These are phyloP conservation scores for Filobasidium wieringae DNA, from an alignment of 768 basidiomycete species.

Conservation along the genomic window DNA sequence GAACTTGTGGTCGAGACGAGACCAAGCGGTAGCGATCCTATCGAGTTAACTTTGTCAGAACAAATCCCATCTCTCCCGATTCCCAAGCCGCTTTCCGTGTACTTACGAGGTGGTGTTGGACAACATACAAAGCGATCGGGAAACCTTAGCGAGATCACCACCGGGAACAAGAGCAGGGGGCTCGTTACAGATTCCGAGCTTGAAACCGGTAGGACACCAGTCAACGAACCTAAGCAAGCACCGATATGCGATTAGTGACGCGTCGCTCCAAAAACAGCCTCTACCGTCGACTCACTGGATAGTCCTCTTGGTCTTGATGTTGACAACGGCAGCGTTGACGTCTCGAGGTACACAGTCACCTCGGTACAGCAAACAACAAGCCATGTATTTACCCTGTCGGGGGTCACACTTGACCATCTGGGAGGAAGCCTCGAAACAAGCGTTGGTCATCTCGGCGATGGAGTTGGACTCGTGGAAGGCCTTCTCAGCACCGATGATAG, in stretches of 20 bases:
- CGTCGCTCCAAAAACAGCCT: constrained; percentile 57
- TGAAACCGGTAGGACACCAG: constrained; percentile 67
- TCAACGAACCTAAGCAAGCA: constrained; percentile 20
- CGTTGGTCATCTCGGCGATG: constrained; percentile 94
- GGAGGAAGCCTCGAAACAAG: constrained; percentile 91
- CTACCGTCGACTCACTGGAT: constrained; percentile 99
- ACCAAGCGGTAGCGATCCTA: constrained; percentile 81
- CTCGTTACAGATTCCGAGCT: constrained; percentile 96
- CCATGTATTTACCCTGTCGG: constrained; percentile 96
- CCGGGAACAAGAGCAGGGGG: constrained; percentile 81
- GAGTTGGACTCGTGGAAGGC: constrained; percentile 94
- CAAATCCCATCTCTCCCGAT: constrained; percentile 52
- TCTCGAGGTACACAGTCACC: constrained; percentile 97
- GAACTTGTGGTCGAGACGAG: constrained; percentile 89
- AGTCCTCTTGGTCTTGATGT: constrained; percentile 92
- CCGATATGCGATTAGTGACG: background rate
- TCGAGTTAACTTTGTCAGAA: constrained; percentile 35
- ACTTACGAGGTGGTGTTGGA: constrained; percentile 50
- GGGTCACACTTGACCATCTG: constrained; percentile 98
- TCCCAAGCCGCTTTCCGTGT: too few species aligned
- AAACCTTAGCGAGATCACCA: constrained; percentile 87
- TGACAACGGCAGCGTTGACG: constrained; percentile 78
- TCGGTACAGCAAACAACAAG: constrained; percentile 81
- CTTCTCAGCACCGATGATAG: constrained; percentile 82
- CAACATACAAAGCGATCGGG: constrained; percentile 92